Evolutionary conservation across 768 basidiomycete species (phyloP).

Genomic region (Agrocybe pediades): DNA sequence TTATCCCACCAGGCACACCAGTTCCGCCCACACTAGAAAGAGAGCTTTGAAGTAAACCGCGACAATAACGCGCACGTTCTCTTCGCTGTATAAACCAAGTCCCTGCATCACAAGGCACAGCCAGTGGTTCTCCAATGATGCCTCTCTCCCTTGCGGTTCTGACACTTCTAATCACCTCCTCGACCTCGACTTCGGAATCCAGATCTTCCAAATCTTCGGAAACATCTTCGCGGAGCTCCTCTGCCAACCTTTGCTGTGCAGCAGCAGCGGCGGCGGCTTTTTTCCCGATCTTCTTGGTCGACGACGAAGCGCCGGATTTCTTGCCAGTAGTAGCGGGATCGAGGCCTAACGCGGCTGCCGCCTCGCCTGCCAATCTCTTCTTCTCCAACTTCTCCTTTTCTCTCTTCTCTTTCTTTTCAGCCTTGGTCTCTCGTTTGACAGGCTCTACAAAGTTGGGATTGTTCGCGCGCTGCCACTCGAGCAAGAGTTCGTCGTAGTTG

Average conservation of each 20-base stretch:
- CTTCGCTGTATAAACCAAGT: slow-evolving; percentile 83
- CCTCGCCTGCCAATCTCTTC: slow-evolving; percentile 71
- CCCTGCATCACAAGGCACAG: slow-evolving; percentile 70
- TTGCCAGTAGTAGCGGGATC: slow-evolving; percentile 44
- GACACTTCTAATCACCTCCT: slow-evolving; percentile 67
- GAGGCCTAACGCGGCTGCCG: slow-evolving; percentile 57
- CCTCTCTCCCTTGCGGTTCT: slow-evolving; percentile 58
- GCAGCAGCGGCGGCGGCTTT: slow-evolving; percentile 58
- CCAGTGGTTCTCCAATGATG: slow-evolving; percentile 63
- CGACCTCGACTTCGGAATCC: slow-evolving; percentile 86
- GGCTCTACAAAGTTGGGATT: slow-evolving; percentile 90
- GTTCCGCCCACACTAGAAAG: slow-evolving; percentile 42
- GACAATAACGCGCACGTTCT: slow-evolving; percentile 62
- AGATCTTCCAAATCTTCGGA: slow-evolving; percentile 76
- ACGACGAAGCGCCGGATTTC: slow-evolving; percentile 43
- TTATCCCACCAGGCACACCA: slow-evolving; percentile 29
- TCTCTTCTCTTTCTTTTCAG: slow-evolving; percentile 84
- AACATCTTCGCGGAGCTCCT: slow-evolving; percentile 55
- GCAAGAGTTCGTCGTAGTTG: slow-evolving; percentile 80
- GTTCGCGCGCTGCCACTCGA: slow-evolving; percentile 89
- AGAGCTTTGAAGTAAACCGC: slow-evolving; percentile 59
- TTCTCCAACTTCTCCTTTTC: slow-evolving; percentile 83
- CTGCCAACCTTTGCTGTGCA: slow-evolving; percentile 49
- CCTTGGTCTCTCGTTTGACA: slow-evolving; percentile 83
- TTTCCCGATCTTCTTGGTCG: slow-evolving; percentile 64